Evolutionary conservation across 2,329 filamentous ascomycete species (phyloP), one percentile per base, ranked within the genome.

Genomic region (Sporothrix sp.): DNA sequence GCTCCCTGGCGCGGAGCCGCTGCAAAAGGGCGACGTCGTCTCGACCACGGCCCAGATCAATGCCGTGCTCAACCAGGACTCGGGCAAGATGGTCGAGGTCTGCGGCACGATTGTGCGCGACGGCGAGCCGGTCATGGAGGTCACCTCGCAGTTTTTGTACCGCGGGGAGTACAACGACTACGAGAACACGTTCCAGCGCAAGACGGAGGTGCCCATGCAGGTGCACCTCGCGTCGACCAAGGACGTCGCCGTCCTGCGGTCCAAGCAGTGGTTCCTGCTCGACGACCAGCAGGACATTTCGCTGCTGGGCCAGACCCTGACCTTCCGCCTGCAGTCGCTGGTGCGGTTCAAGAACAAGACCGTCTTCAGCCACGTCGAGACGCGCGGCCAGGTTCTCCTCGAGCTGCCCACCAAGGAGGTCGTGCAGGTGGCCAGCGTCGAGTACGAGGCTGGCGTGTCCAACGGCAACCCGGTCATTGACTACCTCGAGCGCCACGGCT

Each of bases 61-160:
- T 61, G 89, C 93, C 14, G 89, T 98, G 61, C 85, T 98, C 73
- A 98, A 97, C 72, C 90, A 98, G 67, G 89, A 95, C 13, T 89
- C 93, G 54, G 93, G 93, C 43, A 98, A 98, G 76, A 96, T 98
- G 90, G 94, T 98, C 16, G 94, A 98, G 69, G 91, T 98, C n/a
- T 96, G 90, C 62, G 93, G 93, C 56, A 98, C 93, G 6, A 95
- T 98, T 61, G 84, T 79, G 49, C 85, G 93, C 38, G 81, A 90
- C 49, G 85, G 85, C 23, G 69, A 86, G 66, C 76, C 89, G 6
- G 88, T 98, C 56, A 98, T 98, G 93, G 89, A 98, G 65, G 93
- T 98, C 25, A 97, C 90, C 11, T 96, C 89, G 56, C 93, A 98
- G 68, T 98, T 98, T 78, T 69, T 98, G 62, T 98, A 98, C 75